Evolutionary conservation across 176 grass and related monocot genomes (phyloP), one percentile per base, ranked within the genome.

Genomic region (Aegilops bicornis): DNA sequence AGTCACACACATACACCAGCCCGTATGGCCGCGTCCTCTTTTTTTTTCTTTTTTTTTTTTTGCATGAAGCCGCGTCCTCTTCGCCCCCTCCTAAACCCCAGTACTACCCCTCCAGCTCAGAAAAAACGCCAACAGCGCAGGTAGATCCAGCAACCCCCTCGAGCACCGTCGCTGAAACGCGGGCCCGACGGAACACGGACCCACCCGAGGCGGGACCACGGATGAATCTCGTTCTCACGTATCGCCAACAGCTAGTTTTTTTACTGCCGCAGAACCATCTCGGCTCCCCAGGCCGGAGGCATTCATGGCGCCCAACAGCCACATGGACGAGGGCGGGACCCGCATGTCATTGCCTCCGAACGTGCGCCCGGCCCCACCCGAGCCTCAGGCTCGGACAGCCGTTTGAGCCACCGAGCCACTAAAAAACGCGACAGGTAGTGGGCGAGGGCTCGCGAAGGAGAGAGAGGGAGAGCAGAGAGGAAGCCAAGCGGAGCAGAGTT

Each of bases 301-400:
- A 77, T 88, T 85, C 23, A 82, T 85, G 69, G 60, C 22, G n/a
- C 77, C 52, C 63, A 82, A 82, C 77, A 11, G 68, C 86, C 77
- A 81, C 89, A 64, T 76, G 37, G 47, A 64, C 12, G 15, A 0
- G 0, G 0, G 0, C 0, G 2, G 5, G 5, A 4, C 90, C 86
- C 82, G 64, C 82, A 10, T 11, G 82, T 82, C 82, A 91, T 82
- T 27, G 27, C 10, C 50, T 0, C 0, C 0, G 2, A 0, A 5
- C 3, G 54, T 29, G 3, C 12, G 3, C 2, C 0, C 4, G 83
- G 54, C 0, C 86, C 84, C 32, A 79, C 56, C 90, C 90, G 37
- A 92, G 77, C 80, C 93, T 86, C 45, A 91, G 91, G 90, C 13
- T 89, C 91, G 93, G 88, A 95, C 91, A 93, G 91, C 93, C 93